phyloP scores from a whole-genome alignment of 352 stramenopile genomes.

The Globisporangium splendens region DNA sequence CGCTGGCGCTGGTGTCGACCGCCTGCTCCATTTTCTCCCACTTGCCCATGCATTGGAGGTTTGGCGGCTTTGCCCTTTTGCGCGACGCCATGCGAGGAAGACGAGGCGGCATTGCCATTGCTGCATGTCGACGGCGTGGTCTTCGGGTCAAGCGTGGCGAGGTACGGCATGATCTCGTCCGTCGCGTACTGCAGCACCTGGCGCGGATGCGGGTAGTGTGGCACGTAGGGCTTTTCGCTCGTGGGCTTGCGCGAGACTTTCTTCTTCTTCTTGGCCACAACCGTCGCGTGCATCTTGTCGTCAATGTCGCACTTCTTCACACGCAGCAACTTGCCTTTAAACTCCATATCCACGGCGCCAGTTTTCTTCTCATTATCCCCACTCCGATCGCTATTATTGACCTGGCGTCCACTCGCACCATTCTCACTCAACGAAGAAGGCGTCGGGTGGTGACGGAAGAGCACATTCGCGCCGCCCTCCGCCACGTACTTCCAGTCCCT shows the following conservation, averaged over 20 bases:
- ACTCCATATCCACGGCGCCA: conserved; percentile 22
- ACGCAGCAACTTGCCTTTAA: conserved; percentile 75
- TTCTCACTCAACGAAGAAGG: no score
- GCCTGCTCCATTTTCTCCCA: not conserved
- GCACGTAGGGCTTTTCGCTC: conserved; percentile 32
- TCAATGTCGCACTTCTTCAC: conserved; percentile 81
- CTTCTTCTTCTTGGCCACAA: conserved; percentile 24
- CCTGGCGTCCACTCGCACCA: no score
- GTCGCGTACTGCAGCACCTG: conserved; percentile 75
- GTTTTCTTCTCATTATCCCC: no score
- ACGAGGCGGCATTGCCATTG: conserved; percentile 12
- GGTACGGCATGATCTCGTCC: conserved; percentile 67
- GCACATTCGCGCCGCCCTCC: conserved; percentile 82
- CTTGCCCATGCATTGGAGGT: not conserved
- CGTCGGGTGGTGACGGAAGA: conserved; percentile 71
- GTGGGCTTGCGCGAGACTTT: conserved; percentile 4
- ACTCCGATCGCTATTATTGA: not conserved
- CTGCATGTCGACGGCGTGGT: conserved; percentile 12
- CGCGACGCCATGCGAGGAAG: not conserved
- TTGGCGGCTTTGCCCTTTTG: conserved; percentile 5
- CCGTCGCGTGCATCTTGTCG: conserved; percentile 7
- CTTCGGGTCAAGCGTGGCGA: conserved; percentile 12
- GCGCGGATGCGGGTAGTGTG: conserved; percentile 63
- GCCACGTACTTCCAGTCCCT: conserved; percentile 86
- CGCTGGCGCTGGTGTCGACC: not conserved